A percentile compares a stretch with the other conserved stretches of the same genome.
Evolutionary conservation across 768 basidiomycete species (phyloP).

Genomic region (Daedalea quercina): DNA sequence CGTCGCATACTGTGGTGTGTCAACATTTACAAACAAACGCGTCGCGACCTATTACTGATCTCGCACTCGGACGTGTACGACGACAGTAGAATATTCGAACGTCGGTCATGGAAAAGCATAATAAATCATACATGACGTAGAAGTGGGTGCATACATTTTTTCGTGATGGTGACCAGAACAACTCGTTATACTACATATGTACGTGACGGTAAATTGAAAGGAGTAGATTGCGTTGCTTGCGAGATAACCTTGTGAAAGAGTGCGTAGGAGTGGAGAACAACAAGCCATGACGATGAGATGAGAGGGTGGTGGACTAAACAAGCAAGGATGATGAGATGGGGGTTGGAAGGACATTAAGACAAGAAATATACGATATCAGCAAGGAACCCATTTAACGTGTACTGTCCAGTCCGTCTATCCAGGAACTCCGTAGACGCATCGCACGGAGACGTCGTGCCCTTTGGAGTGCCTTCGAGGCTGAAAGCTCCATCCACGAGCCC

Average conservation of each 20-base stretch:
- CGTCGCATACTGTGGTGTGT: too few species aligned
- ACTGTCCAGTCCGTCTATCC: background rate
- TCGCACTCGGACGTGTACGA: too few species aligned
- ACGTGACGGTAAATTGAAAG: background rate
- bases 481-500: too few species aligned
- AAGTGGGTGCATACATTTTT: background rate
- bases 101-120: background rate
- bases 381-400: background rate
- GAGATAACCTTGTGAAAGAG: background rate
- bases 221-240: background rate
- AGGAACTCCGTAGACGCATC: background rate
- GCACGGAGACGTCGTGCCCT: background rate
- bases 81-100: too few species aligned
- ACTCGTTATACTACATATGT: background rate
- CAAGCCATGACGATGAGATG: background rate
- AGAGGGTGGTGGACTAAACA: background rate
- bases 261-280: background rate
- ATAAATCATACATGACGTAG: background rate
- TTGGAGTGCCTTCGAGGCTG: background rate
- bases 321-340: background rate
- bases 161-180: background rate
- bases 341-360: background rate
- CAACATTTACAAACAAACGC: too few species aligned
- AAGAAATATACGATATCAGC: background rate
- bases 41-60: too few species aligned